These are phyloP conservation scores for Pichia sp. DNA, from an alignment of 1,139 yeast genomes.

Conservation along the genomic window DNA sequence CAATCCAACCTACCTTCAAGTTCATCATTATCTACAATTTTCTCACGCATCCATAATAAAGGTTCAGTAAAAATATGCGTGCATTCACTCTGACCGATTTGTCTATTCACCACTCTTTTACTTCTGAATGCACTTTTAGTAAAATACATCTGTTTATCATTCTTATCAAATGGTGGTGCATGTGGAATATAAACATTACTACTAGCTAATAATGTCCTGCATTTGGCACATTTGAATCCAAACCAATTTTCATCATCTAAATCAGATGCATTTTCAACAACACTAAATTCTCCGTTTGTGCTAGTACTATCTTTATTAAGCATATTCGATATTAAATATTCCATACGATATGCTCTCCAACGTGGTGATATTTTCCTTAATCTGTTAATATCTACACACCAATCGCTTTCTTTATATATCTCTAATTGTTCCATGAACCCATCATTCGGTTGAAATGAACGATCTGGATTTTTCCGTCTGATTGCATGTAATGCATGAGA, in stretches of 20 bases:
- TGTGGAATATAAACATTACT: constrained; percentile 49
- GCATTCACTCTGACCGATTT: constrained; percentile 55
- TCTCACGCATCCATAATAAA: constrained; percentile 82
- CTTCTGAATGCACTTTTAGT: constrained; percentile 56
- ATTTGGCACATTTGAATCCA: constrained; percentile 56
- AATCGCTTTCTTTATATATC: constrained; percentile 45
- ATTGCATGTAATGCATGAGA: constrained; percentile 70
- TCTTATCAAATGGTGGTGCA: constrained; percentile 49
- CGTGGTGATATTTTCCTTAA: constrained; percentile 20
- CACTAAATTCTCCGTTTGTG: constrained; percentile 28
- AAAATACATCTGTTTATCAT: constrained; percentile 57
- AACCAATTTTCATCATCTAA: constrained; percentile 18
- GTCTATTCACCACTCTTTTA: constrained; percentile 48
- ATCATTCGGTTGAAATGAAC: constrained; percentile 62
- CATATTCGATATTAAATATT: constrained; percentile 6
- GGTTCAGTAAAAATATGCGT: constrained; percentile 90
- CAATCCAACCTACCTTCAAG: constrained; percentile 83
- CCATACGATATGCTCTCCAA: constrained; percentile 20
- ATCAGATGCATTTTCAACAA: constrained; percentile 13
- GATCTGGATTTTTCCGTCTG: constrained; percentile 44
- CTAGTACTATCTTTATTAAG: constrained; percentile 4
- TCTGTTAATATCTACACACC: constrained; percentile 17
- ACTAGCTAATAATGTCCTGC: constrained; percentile 54
- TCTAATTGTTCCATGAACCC: constrained; percentile 70
- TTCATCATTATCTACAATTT: constrained; percentile 77